Percentiles rank a stretch among this genome's conserved stretches.
These are phyloP conservation scores for Dendrothele bispora DNA, from an alignment of 768 basidiomycete genomes.

Conservation along the genomic window DNA sequence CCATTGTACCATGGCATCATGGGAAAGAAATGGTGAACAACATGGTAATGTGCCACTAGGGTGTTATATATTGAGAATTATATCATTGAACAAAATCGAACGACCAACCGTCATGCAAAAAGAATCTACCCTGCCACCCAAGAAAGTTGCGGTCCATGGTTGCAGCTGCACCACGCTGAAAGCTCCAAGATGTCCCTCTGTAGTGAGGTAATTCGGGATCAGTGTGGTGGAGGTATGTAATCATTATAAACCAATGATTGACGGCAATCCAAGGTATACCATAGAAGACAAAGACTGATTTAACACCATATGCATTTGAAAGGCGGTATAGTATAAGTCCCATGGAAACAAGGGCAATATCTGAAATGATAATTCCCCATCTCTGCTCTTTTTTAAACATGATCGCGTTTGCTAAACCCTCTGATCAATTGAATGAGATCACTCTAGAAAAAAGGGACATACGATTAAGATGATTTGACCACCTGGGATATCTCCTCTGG, in stretches of 20 bases:
- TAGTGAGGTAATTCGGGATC: slow-evolving; percentile 56
- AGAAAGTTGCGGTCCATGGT: slow-evolving; percentile 59
- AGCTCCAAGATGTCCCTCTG: slow-evolving; percentile 56
- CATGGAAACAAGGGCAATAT: slow-evolving; percentile 52
- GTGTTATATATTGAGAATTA: slow-evolving; percentile 14
- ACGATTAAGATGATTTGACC: slow-evolving; percentile 49
- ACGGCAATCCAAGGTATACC: slow-evolving; percentile 55
- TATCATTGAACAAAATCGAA: slow-evolving; percentile 64
- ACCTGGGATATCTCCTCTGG: slow-evolving; percentile 28
- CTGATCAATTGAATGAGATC: background rate
- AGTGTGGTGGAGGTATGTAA: slow-evolving; percentile 58
- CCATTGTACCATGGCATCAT: slow-evolving; percentile 61
- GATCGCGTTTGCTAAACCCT: slow-evolving; percentile 47
- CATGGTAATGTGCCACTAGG: background rate
- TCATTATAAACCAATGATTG: slow-evolving; percentile 54
- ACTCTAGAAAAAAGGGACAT: slow-evolving; percentile 27
- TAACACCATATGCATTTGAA: slow-evolving; percentile 33
- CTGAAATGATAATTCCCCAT: slow-evolving; percentile 52
- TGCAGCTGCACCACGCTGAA: slow-evolving; percentile 58
- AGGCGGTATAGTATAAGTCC: slow-evolving; percentile 36
- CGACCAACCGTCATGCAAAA: slow-evolving; percentile 65
- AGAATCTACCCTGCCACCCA: slow-evolving; percentile 65
- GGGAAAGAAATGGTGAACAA: slow-evolving; percentile 47
- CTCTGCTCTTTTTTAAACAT: slow-evolving; percentile 54
- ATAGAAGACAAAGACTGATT: slow-evolving; percentile 47